Conservation (phyloP, 257 asterid species). For the Linaria vulgaris region DNA sequence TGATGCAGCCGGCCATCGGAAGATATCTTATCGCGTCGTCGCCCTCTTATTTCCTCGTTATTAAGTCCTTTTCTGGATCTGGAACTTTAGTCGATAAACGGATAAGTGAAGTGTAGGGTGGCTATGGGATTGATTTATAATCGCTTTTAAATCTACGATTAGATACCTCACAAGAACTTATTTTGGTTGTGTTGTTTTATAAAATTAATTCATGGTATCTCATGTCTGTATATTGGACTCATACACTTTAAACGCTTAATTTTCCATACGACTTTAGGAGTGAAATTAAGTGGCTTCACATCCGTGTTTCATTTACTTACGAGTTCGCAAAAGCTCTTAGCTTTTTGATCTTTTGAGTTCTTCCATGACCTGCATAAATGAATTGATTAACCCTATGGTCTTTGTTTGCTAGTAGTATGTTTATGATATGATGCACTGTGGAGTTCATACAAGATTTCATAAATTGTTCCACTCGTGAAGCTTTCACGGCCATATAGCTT, state of each 20-base stretch:
- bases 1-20: too few relatives aligned
- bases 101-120: too few relatives aligned
- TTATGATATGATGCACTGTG: neutral
- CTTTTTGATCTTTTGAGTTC: neutral
- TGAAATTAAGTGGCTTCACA: neutral
- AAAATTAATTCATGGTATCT: too few relatives aligned
- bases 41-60: too few relatives aligned
- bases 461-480: neutral
- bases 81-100: neutral
- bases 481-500: neutral
- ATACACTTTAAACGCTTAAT: too few relatives aligned
- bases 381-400: neutral
- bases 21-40: too few relatives aligned
- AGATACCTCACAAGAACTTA: too few relatives aligned
- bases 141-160: too few relatives aligned
- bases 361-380: neutral
- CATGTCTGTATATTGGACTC: too few relatives aligned
- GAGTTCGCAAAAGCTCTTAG: neutral
- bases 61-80: neutral
- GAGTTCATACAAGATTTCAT: conserved; percentile 2
- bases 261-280: too few relatives aligned
- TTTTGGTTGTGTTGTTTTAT: neutral
- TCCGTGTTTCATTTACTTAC: neutral
- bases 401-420: neutral
- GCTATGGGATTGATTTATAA: too few relatives aligned